These are phyloP conservation scores for Colletotrichum magnum DNA, from an alignment of 2,329 filamentous ascomycete genomes.

Conservation along the genomic window DNA sequence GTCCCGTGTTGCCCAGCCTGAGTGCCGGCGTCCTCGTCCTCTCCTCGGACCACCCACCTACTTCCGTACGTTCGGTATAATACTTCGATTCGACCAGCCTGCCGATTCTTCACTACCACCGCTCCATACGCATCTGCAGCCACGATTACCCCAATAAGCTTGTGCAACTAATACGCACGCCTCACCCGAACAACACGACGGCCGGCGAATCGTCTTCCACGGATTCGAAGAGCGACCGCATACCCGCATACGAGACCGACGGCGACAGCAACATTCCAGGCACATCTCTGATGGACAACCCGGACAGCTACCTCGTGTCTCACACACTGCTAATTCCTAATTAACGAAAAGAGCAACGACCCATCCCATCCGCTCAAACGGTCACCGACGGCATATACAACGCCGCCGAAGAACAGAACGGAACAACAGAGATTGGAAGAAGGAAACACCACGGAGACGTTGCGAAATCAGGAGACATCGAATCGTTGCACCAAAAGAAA, in stretches of 20 bases:
- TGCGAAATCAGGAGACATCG: background rate
- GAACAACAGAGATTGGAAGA: background rate
- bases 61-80: background rate
- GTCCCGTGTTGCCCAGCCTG: constrained; percentile 3
- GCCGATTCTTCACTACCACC: constrained; percentile 23
- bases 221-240: constrained; percentile 17
- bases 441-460: constrained; percentile 2
- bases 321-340: constrained; percentile 32
- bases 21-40: constrained; percentile 26
- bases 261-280: background rate
- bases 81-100: constrained; percentile 29
- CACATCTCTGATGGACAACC: constrained; percentile 26
- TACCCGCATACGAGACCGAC: constrained; percentile 3
- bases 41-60: constrained; percentile 19
- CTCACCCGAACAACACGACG: constrained; percentile 20
- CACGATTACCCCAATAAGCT: constrained; percentile 16
- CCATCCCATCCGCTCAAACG: constrained; percentile 6
- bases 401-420: background rate
- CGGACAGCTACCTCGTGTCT: constrained; percentile 15
- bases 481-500: constrained; percentile 5
- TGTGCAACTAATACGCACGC: constrained; percentile 26
- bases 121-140: constrained; percentile 16
- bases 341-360: constrained; percentile 24
- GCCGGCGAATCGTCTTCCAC: constrained; percentile 16
- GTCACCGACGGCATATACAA: background rate